Evolutionary conservation across 78 protist genomes (phyloP).

Genomic region (Protostelium mycophagum): DNA sequence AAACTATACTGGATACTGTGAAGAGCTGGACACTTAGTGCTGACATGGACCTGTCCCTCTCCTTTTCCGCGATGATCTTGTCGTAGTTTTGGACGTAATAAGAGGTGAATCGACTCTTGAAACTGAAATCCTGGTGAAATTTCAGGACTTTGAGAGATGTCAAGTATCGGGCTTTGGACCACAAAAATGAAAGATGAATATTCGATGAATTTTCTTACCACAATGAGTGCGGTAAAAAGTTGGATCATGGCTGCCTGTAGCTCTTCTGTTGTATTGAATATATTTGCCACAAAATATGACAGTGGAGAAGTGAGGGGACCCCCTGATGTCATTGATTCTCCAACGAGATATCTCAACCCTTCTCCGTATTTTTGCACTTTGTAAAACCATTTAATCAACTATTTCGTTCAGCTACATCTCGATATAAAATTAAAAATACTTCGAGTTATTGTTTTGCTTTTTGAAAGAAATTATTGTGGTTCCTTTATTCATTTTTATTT

Average conservation of each 20-base stretch:
- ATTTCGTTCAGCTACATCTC: not conserved
- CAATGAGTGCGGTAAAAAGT: not conserved
- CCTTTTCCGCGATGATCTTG: not conserved
- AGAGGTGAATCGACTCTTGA: not conserved
- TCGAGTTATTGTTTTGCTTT: not conserved
- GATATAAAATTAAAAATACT: too few relatives aligned
- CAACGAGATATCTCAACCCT: not conserved
- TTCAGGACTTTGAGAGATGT: too few relatives aligned
- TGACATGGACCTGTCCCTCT: not conserved
- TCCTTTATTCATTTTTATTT: not conserved
- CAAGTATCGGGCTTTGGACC: too few relatives aligned
- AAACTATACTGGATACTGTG: not conserved
- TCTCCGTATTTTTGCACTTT: not conserved
- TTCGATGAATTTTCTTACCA: not conserved
- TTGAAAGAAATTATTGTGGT: not conserved
- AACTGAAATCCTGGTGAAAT: not conserved
- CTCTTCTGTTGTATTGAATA: not conserved
- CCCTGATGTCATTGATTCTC: not conserved
- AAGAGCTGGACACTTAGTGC: not conserved
- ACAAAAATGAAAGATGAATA: not conserved
- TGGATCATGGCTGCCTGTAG: not conserved
- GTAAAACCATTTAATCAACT: not conserved
- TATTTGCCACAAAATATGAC: not conserved
- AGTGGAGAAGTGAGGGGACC: not conserved
- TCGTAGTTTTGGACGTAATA: not conserved